A percentile compares a stretch with the other conserved stretches of the same genome.
Conservation (phyloP, 768 basidiomycete genomes). For the Hypholoma sublateritium region DNA sequence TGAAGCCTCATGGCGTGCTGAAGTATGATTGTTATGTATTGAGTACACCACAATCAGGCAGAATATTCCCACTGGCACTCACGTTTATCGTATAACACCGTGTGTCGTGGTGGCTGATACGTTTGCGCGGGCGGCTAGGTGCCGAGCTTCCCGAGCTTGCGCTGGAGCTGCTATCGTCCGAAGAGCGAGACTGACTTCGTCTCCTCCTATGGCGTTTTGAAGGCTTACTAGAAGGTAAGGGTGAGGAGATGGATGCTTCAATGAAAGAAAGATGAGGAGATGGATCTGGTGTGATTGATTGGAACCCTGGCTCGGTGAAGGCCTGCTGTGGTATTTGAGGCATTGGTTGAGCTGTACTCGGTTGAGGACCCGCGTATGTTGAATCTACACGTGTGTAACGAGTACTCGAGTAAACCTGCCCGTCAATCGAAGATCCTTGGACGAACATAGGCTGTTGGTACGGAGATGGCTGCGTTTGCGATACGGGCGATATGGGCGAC, state of each 20-base stretch:
- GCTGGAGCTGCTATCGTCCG: conserved; percentile 36
- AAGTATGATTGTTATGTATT: conserved; percentile 1
- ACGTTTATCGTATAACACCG: conserved; percentile 71
- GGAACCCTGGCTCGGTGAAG: conserved; percentile 12
- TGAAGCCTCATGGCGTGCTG: conserved; percentile 75
- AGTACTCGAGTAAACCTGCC: conserved; percentile 11
- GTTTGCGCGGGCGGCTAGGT: conserved; percentile 32
- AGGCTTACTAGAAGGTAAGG: conserved; percentile 9
- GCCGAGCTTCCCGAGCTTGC: conserved; percentile 27
- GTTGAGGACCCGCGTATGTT: neutral
- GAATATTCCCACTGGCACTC: conserved; percentile 20
- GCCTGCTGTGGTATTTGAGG: neutral
- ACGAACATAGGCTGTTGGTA: conserved; percentile 32
- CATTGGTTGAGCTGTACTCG: neutral
- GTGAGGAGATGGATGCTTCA: conserved; percentile 21
- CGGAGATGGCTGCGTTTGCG: conserved; percentile 31
- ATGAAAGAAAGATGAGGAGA: conserved; percentile 25
- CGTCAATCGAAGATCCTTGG: conserved; percentile 36
- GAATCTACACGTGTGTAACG: neutral
- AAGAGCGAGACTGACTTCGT: conserved; percentile 34
- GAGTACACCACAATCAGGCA: neutral
- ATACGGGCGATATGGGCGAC: conserved; percentile 39
- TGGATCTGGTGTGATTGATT: conserved; percentile 19
- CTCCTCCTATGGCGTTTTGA: conserved; percentile 29
- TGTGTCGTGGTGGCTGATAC: conserved; percentile 61